These are phyloP conservation scores for Lichtheimia hyalospora DNA, from an alignment of 371 early-diverging fungal species.

Conservation along the genomic window DNA sequence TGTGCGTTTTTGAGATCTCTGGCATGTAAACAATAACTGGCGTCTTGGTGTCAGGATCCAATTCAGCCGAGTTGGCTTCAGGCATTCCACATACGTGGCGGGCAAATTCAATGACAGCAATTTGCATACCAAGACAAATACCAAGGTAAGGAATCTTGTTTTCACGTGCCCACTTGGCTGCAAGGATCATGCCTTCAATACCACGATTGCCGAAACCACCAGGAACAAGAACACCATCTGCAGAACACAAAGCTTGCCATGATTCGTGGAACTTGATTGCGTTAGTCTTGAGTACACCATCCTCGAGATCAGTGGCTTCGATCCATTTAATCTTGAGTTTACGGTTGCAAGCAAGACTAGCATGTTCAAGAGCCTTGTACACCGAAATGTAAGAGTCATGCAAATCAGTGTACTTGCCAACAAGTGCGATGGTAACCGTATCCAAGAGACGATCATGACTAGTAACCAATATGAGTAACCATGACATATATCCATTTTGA, in stretches of 20 bases:
- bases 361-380: slow-evolving; percentile 95
- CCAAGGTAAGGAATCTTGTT: slow-evolving; percentile 98
- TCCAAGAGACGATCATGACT: slow-evolving; percentile 83
- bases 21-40: slow-evolving; percentile 96
- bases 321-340: slow-evolving; percentile 92
- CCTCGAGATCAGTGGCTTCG: slow-evolving; percentile 91
- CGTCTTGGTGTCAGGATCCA: slow-evolving; percentile 68
- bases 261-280: slow-evolving; percentile 94
- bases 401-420: slow-evolving; percentile 96
- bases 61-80: slow-evolving; percentile 88
- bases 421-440: slow-evolving; percentile 89
- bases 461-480: neutral
- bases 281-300: slow-evolving; percentile 64
- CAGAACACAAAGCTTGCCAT: slow-evolving; percentile 86
- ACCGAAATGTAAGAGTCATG: slow-evolving; percentile 98
- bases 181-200: slow-evolving; percentile 95
- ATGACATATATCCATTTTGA: neutral
- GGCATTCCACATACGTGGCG: slow-evolving; percentile 91
- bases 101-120: slow-evolving; percentile 98
- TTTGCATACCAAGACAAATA: slow-evolving; percentile 99
- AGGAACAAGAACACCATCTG: slow-evolving; percentile 97
- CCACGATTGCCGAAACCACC: slow-evolving; percentile 99
- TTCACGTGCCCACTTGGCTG: slow-evolving; percentile 98
- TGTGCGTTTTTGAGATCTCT: slow-evolving; percentile 90
- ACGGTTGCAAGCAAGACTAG: slow-evolving; percentile 80